These are phyloP conservation scores for Starmerella roubikii DNA, from an alignment of 805 yeast species.

Conservation along the genomic window DNA sequence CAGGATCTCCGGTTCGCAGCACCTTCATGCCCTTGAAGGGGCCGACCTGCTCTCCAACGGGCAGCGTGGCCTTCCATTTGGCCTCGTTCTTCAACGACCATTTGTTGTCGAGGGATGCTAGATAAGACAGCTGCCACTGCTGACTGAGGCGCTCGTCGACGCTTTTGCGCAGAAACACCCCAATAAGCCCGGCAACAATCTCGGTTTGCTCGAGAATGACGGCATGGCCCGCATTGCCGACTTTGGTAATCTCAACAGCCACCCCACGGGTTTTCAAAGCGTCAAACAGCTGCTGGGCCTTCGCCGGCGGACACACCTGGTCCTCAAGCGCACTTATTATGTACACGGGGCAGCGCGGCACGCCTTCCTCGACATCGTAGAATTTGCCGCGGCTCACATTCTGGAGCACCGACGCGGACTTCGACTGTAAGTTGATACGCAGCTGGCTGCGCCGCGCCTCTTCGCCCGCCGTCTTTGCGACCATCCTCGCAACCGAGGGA, in stretches of 20 bases:
- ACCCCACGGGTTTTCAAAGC: not conserved
- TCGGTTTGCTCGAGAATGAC: slow-evolving; percentile 51
- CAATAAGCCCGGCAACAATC: slow-evolving; percentile 44
- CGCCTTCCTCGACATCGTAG: slow-evolving; percentile 30
- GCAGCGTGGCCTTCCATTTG: slow-evolving; percentile 49
- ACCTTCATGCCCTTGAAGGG: slow-evolving; percentile 64
- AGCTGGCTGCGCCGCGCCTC: slow-evolving; percentile 43
- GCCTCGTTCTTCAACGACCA: slow-evolving; percentile 69
- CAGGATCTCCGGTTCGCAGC: slow-evolving; percentile 45
- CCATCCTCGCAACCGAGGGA: slow-evolving; percentile 44
- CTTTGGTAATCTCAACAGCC: slow-evolving; percentile 1
- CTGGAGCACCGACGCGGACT: slow-evolving; percentile 39
- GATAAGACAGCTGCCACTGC: slow-evolving; percentile 53
- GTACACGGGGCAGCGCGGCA: slow-evolving; percentile 34
- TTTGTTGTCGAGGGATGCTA: slow-evolving; percentile 43
- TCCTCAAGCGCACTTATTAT: slow-evolving; percentile 49
- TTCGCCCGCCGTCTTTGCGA: slow-evolving; percentile 27
- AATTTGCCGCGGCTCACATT: slow-evolving; percentile 40
- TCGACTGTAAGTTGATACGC: slow-evolving; percentile 56
- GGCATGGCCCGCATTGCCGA: slow-evolving; percentile 48
- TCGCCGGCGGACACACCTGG: slow-evolving; percentile 36
- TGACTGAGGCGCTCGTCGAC: slow-evolving; percentile 45
- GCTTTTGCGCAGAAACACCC: slow-evolving; percentile 40
- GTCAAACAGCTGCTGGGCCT: slow-evolving; percentile 21
- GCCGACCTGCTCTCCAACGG: slow-evolving; percentile 30